Base-by-base conservation (phyloP, 176 grass and related monocot genomes). In the Aegilops longissima region DNA sequence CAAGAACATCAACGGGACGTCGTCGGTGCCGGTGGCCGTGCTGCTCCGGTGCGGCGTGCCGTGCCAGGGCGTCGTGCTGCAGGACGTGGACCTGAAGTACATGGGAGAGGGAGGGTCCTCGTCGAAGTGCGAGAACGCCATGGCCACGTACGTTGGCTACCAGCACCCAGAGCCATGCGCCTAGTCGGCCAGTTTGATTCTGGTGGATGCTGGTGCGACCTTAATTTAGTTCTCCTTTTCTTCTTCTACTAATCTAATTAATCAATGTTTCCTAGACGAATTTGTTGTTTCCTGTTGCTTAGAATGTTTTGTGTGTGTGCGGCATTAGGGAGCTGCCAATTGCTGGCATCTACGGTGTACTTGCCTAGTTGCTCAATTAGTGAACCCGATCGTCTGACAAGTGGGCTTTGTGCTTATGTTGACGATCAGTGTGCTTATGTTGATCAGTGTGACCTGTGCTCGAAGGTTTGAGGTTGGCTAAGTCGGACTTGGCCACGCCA, bases 141-240 rank as follows among this genome's bases (percentile, higher is more conserved):
- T 77, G 45, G 85, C 90, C 6, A 73, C 71, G 63, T 97, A 92
- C 85, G 51, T 20, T 4, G 90, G 88, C 4, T 83, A 12, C 31
- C 90, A 92, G 86, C 56, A 83, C 12, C 95, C 95, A 1, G 82
- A 82, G 36, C 92, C 95, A 0, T 97, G 94, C 80, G 39, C 61
- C 40, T 93, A 84, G 84, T 11, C 65, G 51, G 68, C 78, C 6
- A 21, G 3, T 58, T 58, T 21, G 54, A 21, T 20, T 82, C 61
- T 71, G 36, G 20, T 25, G 20, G 35, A 69, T 25, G 24, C 10
- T 72, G 66, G 17, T 73, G 7, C 23, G 83, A 61, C 52, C 35
- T 74, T 75, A 62, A 9, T 63, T 12, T 18, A 9, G 12, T 47
- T 31, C 24, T 25, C 18, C 0, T 82, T 17, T 30, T 58, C 25